Base-by-base conservation (phyloP, 306 rosid species). In the Aeschynomene evenia region DNA sequence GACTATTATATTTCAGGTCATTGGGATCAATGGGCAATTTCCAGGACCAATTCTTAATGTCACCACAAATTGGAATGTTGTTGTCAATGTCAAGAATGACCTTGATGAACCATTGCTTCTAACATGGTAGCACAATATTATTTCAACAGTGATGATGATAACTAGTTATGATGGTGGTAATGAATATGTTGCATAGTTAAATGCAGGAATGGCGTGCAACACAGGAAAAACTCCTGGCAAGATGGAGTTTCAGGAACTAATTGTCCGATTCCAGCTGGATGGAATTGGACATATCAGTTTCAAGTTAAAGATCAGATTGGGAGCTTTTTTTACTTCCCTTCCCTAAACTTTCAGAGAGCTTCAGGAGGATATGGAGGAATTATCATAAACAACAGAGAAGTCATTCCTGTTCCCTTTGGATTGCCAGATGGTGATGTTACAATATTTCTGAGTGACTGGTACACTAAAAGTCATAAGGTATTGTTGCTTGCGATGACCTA, bases 301-400 rank as follows among this genome's bases (percentile, higher is more conserved):
- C 98, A 94, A 81, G 91, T 94, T 56, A 94, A 94, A 78, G 98
- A 94, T 84, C 97, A 94, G 81, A 90, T 93, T 61, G 98, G 98
- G 77, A 94, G 97, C 64, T 87, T 94, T 86, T 90, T 86, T 84
- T 94, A 94, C 75, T 90, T 90, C 82, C 96, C 98, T 43, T 90
- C 98, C 65, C 79, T 86, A 26, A 82, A 75, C 76, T 94, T 90
- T 65, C 98, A 90, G 40, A 88, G 91, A 84, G 96, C 98, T 58
- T 79, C 95, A 7, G 98, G 98, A 46, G 98, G 98, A 39, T 94
- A 83, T 61, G 98, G 98, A 1, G 96, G 97, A 63, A 72, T 94
- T 72, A 88, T 70, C 69, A 79, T 89, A 76, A 92, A 92, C 78
- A 92, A 92, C 66, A 68, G 96, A 77, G 82, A 64, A 0, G 88